Conservation (phyloP, 495 filamentous ascomycete genomes). For the Tuber melanosporum region DNA sequence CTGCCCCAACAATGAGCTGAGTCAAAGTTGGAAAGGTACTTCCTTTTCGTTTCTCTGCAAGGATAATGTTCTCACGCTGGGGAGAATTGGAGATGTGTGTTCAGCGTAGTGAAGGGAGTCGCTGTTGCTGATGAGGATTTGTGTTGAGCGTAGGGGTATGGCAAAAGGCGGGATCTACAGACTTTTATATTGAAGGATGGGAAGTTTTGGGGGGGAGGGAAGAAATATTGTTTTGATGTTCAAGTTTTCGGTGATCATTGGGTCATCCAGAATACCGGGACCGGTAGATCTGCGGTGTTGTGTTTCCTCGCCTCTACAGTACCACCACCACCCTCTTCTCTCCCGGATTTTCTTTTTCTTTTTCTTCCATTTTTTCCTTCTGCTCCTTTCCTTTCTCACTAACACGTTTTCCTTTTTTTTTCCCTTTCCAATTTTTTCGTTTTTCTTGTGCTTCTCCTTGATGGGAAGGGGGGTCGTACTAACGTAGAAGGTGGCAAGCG, state of each 20-base stretch:
- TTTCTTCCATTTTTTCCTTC: constrained; percentile 15
- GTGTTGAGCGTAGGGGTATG: constrained; percentile 20
- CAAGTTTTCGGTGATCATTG: constrained; percentile 20
- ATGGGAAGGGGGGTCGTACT: constrained; percentile 10
- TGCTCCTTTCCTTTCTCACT: constrained; percentile 16
- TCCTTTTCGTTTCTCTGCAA: constrained; percentile 6
- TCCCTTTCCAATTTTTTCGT: constrained; percentile 23
- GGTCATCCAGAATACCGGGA: constrained; percentile 28
- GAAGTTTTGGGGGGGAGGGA: constrained; percentile 8
- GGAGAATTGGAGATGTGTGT: constrained; percentile 16
- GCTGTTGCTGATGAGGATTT: constrained; percentile 27
- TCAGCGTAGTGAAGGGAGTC: not conserved
- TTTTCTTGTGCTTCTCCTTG: constrained; percentile 19
- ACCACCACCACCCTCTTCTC: constrained; percentile 14
- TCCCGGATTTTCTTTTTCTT: constrained; percentile 16
- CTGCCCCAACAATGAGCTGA: constrained; percentile 27
- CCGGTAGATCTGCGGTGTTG: constrained; percentile 31
- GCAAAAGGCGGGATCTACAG: constrained; percentile 27
- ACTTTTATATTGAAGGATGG: constrained; percentile 31
- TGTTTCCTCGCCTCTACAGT: constrained; percentile 17
- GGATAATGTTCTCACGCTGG: constrained; percentile 11
- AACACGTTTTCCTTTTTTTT: constrained; percentile 4
- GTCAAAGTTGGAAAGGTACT: constrained; percentile 19
- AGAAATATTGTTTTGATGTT: constrained; percentile 13
- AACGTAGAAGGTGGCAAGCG: constrained; percentile 18